Conservation (phyloP, 2,329 filamentous ascomycete species). For the Magnaporthales sp. region DNA sequence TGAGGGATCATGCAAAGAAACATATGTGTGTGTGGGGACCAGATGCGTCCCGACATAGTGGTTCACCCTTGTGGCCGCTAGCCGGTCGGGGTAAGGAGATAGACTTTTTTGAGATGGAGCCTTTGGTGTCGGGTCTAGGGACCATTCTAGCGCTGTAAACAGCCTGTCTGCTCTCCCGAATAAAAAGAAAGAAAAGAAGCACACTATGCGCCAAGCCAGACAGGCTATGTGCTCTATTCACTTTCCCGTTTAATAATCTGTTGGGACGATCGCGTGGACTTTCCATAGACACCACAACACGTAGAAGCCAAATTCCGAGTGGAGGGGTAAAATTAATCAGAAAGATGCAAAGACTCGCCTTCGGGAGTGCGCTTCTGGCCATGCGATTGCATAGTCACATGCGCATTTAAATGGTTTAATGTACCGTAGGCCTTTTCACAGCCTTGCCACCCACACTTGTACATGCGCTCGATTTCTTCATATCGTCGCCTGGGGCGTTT, state of each 20-base stretch:
- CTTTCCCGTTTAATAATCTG: no score
- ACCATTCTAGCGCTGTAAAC: background rate
- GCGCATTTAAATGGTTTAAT: slow-evolving; percentile 92
- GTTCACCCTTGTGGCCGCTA: slow-evolving; percentile 29
- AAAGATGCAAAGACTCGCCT: slow-evolving; percentile 54
- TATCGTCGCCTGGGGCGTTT: slow-evolving; percentile 90
- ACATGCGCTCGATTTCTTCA: slow-evolving; percentile 99
- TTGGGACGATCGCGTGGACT: no score
- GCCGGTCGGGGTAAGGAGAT: background rate
- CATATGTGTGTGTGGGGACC: background rate
- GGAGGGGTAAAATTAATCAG: slow-evolving; percentile 8
- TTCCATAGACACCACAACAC: background rate
- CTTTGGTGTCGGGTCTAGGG: background rate
- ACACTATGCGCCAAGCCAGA: background rate
- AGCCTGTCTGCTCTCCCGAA: background rate
- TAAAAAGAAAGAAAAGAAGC: no score
- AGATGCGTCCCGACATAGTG: slow-evolving; percentile 17
- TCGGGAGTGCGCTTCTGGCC: slow-evolving; percentile 91
- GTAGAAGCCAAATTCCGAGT: background rate
- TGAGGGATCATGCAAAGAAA: background rate
- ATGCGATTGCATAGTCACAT: slow-evolving; percentile 98
- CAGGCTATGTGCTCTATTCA: background rate
- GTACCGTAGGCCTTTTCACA: slow-evolving; percentile 99
- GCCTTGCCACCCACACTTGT: slow-evolving; percentile 97
- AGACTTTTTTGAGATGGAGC: background rate